These are phyloP conservation scores for Colletotrichum gigasporum DNA, from an alignment of 2,329 filamentous ascomycete genomes.

Conservation along the genomic window DNA sequence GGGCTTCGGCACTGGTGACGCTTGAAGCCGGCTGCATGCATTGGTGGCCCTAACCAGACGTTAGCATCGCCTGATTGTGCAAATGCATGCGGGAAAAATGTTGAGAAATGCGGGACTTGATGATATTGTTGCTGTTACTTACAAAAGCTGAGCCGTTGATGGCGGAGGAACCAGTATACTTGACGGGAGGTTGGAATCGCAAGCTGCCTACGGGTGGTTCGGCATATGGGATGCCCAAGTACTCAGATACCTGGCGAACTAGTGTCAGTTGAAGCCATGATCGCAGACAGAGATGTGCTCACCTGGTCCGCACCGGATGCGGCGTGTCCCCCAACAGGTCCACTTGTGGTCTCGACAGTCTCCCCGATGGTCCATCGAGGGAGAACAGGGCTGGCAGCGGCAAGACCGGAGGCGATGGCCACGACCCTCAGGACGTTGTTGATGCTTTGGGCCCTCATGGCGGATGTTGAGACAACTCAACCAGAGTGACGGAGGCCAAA, in stretches of 20 bases:
- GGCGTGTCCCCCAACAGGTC: constrained; percentile 18
- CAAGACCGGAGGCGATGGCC: constrained; percentile 5
- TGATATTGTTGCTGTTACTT: background rate
- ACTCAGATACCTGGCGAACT: constrained; percentile 23
- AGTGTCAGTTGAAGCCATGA: background rate
- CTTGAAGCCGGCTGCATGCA: constrained; percentile 23
- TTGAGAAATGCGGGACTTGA: background rate
- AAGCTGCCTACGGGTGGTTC: constrained; percentile 59
- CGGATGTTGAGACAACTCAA: constrained; percentile 10
- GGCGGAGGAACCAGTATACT: background rate
- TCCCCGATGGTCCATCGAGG: constrained; percentile 20
- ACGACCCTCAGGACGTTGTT: constrained; percentile 10
- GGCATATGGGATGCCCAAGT: constrained; percentile 64
- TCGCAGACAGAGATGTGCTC: background rate
- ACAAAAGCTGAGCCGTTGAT: constrained; percentile 26
- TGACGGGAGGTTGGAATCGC: constrained; percentile 50
- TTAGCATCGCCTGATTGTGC: no score
- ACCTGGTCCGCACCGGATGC: constrained; percentile 21
- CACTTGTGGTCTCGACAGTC: constrained; percentile 19
- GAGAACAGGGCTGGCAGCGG: background rate
- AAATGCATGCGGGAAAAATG: no score
- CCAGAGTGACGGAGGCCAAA: background rate
- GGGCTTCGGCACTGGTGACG: background rate
- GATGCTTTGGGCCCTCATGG: constrained; percentile 24
- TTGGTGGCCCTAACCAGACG: constrained; percentile 8